Percentiles rank a stretch among this genome's conserved stretches.
These are phyloP conservation scores for Trichomonascus vanleenenianus DNA, from an alignment of 805 yeast genomes.

Conservation along the genomic window DNA sequence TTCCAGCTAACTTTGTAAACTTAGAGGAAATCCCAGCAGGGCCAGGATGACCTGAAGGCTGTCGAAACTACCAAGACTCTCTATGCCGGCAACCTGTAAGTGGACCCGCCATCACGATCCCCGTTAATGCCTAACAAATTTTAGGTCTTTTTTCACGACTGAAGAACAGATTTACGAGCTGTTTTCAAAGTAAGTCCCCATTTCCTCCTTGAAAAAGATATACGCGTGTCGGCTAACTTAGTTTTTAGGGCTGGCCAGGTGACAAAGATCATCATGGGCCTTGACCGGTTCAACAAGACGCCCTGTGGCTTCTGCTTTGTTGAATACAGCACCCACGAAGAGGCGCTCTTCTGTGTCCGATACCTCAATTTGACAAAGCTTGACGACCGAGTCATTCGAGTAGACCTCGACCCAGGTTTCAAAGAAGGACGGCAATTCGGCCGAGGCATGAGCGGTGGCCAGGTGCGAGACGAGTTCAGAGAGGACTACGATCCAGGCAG, in stretches of 20 bases:
- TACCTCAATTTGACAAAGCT: slow-evolving; percentile 74
- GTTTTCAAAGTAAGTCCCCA: slow-evolving; percentile 51
- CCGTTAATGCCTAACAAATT: neutral
- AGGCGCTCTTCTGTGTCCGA: slow-evolving; percentile 76
- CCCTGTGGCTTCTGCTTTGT: slow-evolving; percentile 98
- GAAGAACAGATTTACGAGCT: slow-evolving; percentile 92
- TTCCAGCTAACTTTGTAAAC: slow-evolving; percentile 1
- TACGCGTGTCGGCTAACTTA: too few species aligned
- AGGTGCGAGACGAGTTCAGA: slow-evolving; percentile 62
- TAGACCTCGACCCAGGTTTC: slow-evolving; percentile 95
- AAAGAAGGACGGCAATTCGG: slow-evolving; percentile 95
- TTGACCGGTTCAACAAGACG: slow-evolving; percentile 80
- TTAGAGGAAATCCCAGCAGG: slow-evolving; percentile 24
- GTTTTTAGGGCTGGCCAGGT: slow-evolving; percentile 30
- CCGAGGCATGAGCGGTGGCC: slow-evolving; percentile 89
- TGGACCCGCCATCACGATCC: slow-evolving; percentile 4
- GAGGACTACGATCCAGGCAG: slow-evolving; percentile 38
- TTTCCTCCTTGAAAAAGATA: too few species aligned
- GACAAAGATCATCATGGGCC: slow-evolving; percentile 83
- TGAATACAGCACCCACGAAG: slow-evolving; percentile 57
- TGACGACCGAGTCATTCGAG: slow-evolving; percentile 73
- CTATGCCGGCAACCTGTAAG: slow-evolving; percentile 73
- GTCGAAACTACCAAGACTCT: slow-evolving; percentile 66
- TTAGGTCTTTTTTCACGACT: slow-evolving; percentile 69
- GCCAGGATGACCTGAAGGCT: slow-evolving; percentile 49